A percentile compares a stretch with the other conserved stretches of the same genome.
Conservation (phyloP, 345 rosid species). For the Corchorus capsularis region DNA sequence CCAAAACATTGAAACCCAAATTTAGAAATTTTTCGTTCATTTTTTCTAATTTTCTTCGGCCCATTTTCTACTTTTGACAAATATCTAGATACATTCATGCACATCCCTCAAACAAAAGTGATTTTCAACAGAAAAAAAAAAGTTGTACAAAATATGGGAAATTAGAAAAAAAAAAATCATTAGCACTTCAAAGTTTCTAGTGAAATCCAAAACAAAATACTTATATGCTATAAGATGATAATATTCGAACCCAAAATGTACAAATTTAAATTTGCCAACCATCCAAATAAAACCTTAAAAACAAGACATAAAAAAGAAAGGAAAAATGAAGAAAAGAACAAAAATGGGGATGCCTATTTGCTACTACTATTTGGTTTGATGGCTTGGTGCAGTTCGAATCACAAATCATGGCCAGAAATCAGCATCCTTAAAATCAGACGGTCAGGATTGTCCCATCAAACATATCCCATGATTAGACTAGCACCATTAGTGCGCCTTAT, state of each 20-base stretch:
- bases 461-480: conserved; percentile 9
- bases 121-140: no score
- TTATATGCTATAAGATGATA: no score
- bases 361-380: neutral
- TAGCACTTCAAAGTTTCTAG: no score
- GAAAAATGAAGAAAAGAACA: neutral
- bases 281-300: neutral
- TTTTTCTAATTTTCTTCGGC: no score
- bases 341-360: neutral
- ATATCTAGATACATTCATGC: no score
- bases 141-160: neutral
- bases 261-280: neutral
- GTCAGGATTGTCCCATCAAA: neutral
- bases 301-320: neutral
- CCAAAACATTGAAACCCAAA: no score
- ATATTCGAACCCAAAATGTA: no score
- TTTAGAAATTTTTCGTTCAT: no score
- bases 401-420: conserved; percentile 11
- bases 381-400: neutral
- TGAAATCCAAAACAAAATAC: no score
- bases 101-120: no score
- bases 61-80: no score
- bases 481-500: conserved; percentile 18
- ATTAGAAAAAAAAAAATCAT: no score
- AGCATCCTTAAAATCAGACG: neutral